These are phyloP conservation scores for Coemansia sp. DNA, from an alignment of 192 early-diverging fungal species.

Conservation along the genomic window DNA sequence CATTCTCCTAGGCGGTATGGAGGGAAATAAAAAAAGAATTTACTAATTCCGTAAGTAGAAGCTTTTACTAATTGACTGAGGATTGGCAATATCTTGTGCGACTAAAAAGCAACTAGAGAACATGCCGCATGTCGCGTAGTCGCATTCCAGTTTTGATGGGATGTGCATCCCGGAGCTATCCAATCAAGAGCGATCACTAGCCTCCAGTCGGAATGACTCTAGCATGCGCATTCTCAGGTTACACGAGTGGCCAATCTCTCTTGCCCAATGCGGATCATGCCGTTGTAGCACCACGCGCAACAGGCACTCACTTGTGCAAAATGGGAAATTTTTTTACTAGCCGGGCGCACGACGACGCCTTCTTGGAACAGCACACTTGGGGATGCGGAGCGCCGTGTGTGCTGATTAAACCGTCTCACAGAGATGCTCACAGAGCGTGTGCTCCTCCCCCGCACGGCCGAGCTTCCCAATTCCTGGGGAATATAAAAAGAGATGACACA, in stretches of 20 bases:
- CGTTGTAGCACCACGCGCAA: conserved; percentile 6
- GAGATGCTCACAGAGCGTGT: not conserved
- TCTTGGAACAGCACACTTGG: not conserved
- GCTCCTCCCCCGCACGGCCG: not conserved
- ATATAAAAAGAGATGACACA: not conserved
- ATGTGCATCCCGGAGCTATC: not conserved
- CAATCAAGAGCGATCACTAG: not conserved
- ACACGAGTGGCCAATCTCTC: not conserved
- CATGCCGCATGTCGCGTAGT: not conserved
- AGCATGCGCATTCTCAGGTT: not conserved
- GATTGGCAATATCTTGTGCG: not conserved
- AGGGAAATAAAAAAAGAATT: not conserved
- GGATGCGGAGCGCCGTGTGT: not conserved
- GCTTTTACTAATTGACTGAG: not conserved
- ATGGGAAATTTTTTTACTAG: not conserved
- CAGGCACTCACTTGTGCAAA: not conserved
- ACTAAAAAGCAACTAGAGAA: not conserved
- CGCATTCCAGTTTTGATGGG: not conserved
- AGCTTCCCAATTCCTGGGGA: not conserved
- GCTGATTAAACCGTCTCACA: not conserved
- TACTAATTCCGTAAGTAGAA: not conserved
- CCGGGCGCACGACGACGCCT: conserved; percentile 1
- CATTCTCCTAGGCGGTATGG: not conserved
- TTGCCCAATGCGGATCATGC: not conserved
- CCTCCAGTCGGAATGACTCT: not conserved